phyloP scores from a whole-genome alignment of 345 rosid genomes.

The Euphorbia tirucalli region DNA sequence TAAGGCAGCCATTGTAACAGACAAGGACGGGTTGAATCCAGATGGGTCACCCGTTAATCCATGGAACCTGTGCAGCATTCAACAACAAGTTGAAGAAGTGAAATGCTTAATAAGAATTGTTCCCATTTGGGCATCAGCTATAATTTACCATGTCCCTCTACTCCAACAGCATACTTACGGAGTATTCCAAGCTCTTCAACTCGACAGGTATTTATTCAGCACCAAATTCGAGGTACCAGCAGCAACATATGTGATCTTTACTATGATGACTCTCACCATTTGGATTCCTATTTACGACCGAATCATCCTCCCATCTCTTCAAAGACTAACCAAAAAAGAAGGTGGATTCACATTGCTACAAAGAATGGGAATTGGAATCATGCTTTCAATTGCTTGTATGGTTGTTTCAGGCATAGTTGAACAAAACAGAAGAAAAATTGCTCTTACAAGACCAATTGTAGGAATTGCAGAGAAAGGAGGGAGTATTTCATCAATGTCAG shows the following conservation, averaged over 20 bases:
- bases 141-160: conserved; percentile 38
- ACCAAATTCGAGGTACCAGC: conserved; percentile 47
- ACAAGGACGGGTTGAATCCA: conserved; percentile 34
- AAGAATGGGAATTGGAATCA: conserved; percentile 25
- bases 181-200: conserved; percentile 58
- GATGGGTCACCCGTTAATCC: conserved; percentile 50
- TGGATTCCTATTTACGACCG: conserved; percentile 60
- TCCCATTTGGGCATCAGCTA: conserved; percentile 63
- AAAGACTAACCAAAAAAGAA: conserved; percentile 38
- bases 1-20: conserved; percentile 55
- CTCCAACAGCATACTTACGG: conserved; percentile 55
- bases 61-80: conserved; percentile 63
- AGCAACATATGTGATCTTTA: conserved; percentile 44
- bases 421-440: conserved; percentile 11
- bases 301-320: conserved; percentile 41
- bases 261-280: conserved; percentile 49
- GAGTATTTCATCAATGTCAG: conserved; percentile 19
- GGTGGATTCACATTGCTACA: conserved; percentile 38
- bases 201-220: conserved; percentile 40
- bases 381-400: conserved; percentile 11
- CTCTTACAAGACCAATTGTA: conserved; percentile 5
- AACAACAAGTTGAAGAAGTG: conserved; percentile 71
- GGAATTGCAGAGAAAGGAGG: conserved; percentile 18
- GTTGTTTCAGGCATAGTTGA: conserved; percentile 19
- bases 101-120: no score